These are phyloP conservation scores for Misopates orontium DNA, from an alignment of 257 asterid genomes.

Conservation along the genomic window DNA sequence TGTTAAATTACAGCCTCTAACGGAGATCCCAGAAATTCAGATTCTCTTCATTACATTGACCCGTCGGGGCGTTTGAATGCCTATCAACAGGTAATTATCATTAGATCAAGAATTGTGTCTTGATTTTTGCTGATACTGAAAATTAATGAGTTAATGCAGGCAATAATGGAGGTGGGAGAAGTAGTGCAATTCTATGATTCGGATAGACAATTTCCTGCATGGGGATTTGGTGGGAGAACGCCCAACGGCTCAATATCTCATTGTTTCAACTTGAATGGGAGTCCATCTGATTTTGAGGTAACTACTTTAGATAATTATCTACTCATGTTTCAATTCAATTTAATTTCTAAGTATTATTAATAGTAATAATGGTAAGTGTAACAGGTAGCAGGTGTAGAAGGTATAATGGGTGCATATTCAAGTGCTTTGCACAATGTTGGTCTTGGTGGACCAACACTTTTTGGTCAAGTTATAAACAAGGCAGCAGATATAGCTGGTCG, in stretches of 20 bases:
- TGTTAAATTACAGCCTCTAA: conserved; percentile 50
- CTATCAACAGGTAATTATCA: conserved; percentile 73
- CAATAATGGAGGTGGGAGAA: conserved; percentile 79
- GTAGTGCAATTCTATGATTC: conserved; percentile 85
- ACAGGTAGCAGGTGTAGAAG: conserved; percentile 74
- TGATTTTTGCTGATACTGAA: no score
- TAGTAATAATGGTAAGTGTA: no score
- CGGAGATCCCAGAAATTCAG: conserved; percentile 55
- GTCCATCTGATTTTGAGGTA: conserved; percentile 56
- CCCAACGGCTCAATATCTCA: conserved; percentile 55
- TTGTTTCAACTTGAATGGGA: conserved; percentile 76
- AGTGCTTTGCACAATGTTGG: conserved; percentile 56
- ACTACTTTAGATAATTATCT: neutral
- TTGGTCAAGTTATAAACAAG: conserved; percentile 69
- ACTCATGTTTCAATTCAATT: no score
- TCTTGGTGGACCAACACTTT: conserved; percentile 78
- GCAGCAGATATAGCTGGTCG: conserved; percentile 72
- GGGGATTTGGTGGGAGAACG: conserved; percentile 78
- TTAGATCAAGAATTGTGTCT: no score
- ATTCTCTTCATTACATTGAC: conserved; percentile 69
- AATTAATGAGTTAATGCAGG: conserved; percentile 49
- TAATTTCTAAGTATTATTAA: no score
- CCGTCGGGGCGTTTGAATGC: conserved; percentile 62
- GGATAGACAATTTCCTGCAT: conserved; percentile 76
- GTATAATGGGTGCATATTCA: conserved; percentile 78